Percentiles rank a stretch among this genome's conserved stretches.
These are phyloP conservation scores for Candida sphagnicola DNA, from an alignment of 805 yeast species.

Conservation along the genomic window DNA sequence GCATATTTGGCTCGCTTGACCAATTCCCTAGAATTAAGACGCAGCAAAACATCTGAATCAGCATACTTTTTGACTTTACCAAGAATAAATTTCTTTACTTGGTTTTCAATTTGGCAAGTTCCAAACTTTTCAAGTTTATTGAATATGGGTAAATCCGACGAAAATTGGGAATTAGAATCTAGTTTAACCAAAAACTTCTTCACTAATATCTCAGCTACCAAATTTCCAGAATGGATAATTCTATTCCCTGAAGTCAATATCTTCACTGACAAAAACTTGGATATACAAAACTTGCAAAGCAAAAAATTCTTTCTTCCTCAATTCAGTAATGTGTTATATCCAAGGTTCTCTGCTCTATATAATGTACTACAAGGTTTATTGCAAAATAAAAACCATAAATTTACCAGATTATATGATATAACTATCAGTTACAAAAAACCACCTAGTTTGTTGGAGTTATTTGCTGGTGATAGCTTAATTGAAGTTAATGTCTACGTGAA, in stretches of 20 bases:
- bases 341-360: constrained; percentile 61
- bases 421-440: constrained; percentile 42
- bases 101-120: constrained; percentile 63
- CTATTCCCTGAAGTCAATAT: constrained; percentile 86
- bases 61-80: constrained; percentile 29
- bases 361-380: constrained; percentile 44
- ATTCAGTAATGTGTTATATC: constrained; percentile 64
- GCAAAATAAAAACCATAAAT: constrained; percentile 27
- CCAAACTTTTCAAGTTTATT: constrained; percentile 50
- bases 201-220: constrained; percentile 29
- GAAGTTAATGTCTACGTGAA: constrained; percentile 45
- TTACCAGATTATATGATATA: constrained; percentile 50
- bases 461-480: constrained; percentile 25
- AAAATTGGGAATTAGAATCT: constrained; percentile 60
- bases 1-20: constrained; percentile 34
- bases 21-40: constrained; percentile 9
- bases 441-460: constrained; percentile 30
- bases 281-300: constrained; percentile 52
- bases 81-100: constrained; percentile 56
- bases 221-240: constrained; percentile 57
- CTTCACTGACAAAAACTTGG: constrained; percentile 45
- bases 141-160: constrained; percentile 55
- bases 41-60: constrained; percentile 5
- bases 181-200: constrained; percentile 33
- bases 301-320: constrained; percentile 58